These are phyloP conservation scores for Citrus reticulata DNA, from an alignment of 345 rosid species.

Conservation along the genomic window DNA sequence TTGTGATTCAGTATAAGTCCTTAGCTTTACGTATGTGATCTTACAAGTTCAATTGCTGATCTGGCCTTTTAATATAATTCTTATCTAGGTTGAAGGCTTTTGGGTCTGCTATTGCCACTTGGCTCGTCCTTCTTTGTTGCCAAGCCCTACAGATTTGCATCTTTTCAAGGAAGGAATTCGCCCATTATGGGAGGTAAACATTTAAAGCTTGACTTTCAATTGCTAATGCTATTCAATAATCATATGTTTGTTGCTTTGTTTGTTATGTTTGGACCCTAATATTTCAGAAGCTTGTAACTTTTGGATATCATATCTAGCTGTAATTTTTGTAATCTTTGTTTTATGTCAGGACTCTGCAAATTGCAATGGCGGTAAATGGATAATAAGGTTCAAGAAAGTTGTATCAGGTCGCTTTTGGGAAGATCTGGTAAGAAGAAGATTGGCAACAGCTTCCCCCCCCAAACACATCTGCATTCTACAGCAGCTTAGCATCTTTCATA, in stretches of 20 bases:
- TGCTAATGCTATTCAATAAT: background rate
- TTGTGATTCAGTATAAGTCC: background rate
- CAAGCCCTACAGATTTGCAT: slow-evolving; percentile 89
- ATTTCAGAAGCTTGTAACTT: background rate
- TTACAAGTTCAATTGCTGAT: slow-evolving; percentile 10
- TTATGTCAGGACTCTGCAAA: slow-evolving; percentile 80
- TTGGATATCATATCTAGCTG: too few species aligned
- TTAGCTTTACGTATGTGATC: background rate
- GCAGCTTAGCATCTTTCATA: background rate
- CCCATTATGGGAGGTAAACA: slow-evolving; percentile 87
- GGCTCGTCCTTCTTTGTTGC: slow-evolving; percentile 83
- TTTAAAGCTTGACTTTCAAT: slow-evolving; percentile 6
- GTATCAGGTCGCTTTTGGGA: slow-evolving; percentile 99
- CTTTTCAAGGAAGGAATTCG: slow-evolving; percentile 92
- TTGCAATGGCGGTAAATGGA: slow-evolving; percentile 97
- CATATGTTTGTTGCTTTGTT: background rate
- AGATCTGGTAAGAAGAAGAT: slow-evolving; percentile 80
- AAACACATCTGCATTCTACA: background rate
- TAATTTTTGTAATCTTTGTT: slow-evolving; percentile 7
- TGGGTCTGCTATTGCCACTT: slow-evolving; percentile 94
- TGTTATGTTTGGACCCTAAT: background rate
- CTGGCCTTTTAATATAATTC: background rate
- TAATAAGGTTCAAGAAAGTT: slow-evolving; percentile 84
- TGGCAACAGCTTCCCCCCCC: too few species aligned
- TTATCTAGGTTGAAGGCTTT: slow-evolving; percentile 71